A percentile compares a stretch with the other conserved stretches of the same genome.
phyloP scores from a whole-genome alignment of 768 basidiomycete genomes.

The Asterophora parasitica region DNA sequence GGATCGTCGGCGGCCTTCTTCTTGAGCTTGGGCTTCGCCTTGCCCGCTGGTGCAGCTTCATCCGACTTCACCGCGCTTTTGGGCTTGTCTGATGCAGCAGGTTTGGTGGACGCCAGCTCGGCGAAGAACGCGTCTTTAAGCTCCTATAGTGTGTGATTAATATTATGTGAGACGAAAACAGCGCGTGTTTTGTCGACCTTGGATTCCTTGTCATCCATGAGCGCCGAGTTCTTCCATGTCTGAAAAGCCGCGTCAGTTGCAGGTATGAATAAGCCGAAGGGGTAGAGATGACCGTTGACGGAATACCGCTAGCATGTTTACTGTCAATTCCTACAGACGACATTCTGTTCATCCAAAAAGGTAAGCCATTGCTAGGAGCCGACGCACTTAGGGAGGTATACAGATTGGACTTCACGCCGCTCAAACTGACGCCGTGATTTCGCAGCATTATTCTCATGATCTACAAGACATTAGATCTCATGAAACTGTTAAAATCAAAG shows the following conservation, averaged over 20 bases:
- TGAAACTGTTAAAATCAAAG: slow-evolving; percentile 1
- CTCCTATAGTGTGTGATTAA: too few relatives aligned
- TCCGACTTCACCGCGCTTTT: neutral
- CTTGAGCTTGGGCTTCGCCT: slow-evolving; percentile 43
- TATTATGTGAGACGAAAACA: neutral
- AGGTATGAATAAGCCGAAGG: neutral
- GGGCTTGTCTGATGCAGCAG: slow-evolving; percentile 6
- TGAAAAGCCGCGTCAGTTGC: slow-evolving; percentile 19
- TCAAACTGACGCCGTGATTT: slow-evolving; percentile 59
- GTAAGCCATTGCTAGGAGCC: neutral
- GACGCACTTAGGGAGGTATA: slow-evolving; percentile 56
- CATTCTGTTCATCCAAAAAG: neutral
- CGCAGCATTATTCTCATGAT: slow-evolving; percentile 66
- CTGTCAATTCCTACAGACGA: slow-evolving; percentile 56
- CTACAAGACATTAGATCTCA: slow-evolving; percentile 25
- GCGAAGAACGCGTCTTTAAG: slow-evolving; percentile 60
- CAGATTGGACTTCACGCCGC: slow-evolving; percentile 67
- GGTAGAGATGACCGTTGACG: slow-evolving; percentile 52
- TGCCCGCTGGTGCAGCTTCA: slow-evolving; percentile 18
- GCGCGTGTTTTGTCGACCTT: slow-evolving; percentile 37
- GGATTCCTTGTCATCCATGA: slow-evolving; percentile 56
- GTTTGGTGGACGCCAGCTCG: slow-evolving; percentile 34
- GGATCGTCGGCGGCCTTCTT: slow-evolving; percentile 48
- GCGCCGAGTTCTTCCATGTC: slow-evolving; percentile 64
- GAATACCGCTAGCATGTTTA: slow-evolving; percentile 71